A percentile compares a stretch with the other conserved stretches of the same genome.
These are phyloP conservation scores for Stipa capillata DNA, from an alignment of 176 grass and related monocot genomes.

Conservation along the genomic window DNA sequence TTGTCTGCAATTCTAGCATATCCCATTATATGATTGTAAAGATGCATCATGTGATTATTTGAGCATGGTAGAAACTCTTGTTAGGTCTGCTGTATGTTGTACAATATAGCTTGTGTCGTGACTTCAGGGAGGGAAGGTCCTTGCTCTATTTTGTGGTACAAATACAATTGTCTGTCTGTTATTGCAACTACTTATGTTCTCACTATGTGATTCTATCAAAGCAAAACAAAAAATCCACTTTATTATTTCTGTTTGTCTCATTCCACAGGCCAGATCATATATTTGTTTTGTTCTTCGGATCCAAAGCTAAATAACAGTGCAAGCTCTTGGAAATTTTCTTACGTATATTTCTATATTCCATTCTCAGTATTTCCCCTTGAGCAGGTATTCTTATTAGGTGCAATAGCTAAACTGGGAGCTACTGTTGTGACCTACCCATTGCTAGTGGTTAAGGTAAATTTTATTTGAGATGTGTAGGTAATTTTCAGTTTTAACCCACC, in stretches of 20 bases:
- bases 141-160: not conserved
- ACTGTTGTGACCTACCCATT: slow-evolving; percentile 85
- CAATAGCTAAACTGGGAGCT: slow-evolving; percentile 91
- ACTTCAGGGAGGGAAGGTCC: not conserved
- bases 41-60: not conserved
- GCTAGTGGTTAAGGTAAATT: slow-evolving; percentile 87
- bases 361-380: slow-evolving; percentile 9
- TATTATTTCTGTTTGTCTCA: not conserved
- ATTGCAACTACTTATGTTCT: not conserved
- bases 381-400: slow-evolving; percentile 92
- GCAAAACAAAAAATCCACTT: not conserved
- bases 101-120: not conserved
- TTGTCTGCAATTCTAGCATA: slow-evolving; percentile 7
- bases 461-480: not conserved
- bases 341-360: not conserved
- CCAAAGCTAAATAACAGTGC: not conserved
- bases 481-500: not conserved
- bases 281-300: slow-evolving; percentile 19
- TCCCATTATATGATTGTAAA: not conserved
- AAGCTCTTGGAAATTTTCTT: not conserved
- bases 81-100: not conserved
- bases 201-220: too few species aligned
- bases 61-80: not conserved
- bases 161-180: not conserved
- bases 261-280: not conserved